These are phyloP conservation scores for Amanita molliuscula DNA, from an alignment of 768 basidiomycete genomes.

Conservation along the genomic window DNA sequence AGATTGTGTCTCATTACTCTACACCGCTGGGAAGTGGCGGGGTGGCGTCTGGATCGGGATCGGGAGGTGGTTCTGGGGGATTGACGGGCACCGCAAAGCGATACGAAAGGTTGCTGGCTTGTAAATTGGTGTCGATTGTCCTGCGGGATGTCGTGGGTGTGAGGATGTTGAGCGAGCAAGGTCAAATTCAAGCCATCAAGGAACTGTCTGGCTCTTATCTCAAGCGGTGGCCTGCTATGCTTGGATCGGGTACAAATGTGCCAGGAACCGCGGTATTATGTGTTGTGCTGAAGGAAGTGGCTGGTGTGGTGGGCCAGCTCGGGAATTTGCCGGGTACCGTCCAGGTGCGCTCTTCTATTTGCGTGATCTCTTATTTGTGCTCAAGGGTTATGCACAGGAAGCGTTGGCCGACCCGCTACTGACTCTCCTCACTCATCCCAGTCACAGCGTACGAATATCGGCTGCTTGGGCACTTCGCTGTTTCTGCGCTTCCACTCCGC, in stretches of 20 bases:
- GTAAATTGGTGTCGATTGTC: conserved; percentile 67
- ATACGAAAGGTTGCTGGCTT: conserved; percentile 65
- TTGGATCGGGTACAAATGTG: conserved; percentile 56
- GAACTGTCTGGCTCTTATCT: conserved; percentile 76
- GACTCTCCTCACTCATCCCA: conserved; percentile 79
- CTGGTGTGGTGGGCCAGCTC: conserved; percentile 77
- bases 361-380: conserved; percentile 6
- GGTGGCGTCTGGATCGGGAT: neutral
- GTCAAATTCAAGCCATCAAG: conserved; percentile 84
- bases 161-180: conserved; percentile 86
- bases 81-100: conserved; percentile 41
- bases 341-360: conserved; percentile 34
- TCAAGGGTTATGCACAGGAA: conserved; percentile 36
- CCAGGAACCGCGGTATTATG: conserved; percentile 60
- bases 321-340: conserved; percentile 89
- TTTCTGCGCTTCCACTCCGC: conserved; percentile 85
- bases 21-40: neutral
- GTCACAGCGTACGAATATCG: conserved; percentile 76
- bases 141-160: conserved; percentile 82
- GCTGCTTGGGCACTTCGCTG: conserved; percentile 83
- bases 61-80: neutral
- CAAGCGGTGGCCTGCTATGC: conserved; percentile 87
- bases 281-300: conserved; percentile 73
- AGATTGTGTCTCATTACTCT: conserved; percentile 49
- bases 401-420: conserved; percentile 78